phyloP scores from a whole-genome alignment of 345 rosid species.

The Iberis pinnata region DNA sequence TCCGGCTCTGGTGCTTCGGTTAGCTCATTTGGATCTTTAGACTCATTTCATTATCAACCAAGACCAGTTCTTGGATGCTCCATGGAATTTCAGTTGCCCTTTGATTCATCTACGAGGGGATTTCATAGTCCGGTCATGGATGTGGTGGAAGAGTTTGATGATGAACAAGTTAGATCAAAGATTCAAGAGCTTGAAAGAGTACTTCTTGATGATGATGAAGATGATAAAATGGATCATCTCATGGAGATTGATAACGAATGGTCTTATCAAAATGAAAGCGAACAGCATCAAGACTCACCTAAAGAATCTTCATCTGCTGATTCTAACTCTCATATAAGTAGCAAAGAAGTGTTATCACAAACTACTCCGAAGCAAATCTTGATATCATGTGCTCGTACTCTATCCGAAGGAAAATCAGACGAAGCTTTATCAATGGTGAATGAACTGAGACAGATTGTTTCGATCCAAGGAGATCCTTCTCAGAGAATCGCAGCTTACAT shows the following conservation, averaged over 20 bases:
- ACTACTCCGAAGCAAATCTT: slow-evolving; percentile 61
- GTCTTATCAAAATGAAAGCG: slow-evolving; percentile 46
- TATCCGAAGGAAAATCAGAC: slow-evolving; percentile 58
- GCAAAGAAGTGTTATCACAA: slow-evolving; percentile 57
- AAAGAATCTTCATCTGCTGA: slow-evolving; percentile 78
- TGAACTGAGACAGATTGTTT: slow-evolving; percentile 68
- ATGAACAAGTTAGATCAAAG: slow-evolving; percentile 59
- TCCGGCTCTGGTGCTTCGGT: slow-evolving; percentile 55
- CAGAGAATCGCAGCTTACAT: slow-evolving; percentile 95
- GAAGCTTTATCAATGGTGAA: slow-evolving; percentile 61
- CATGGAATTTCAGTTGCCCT: slow-evolving; percentile 31
- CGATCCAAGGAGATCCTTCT: slow-evolving; percentile 91
- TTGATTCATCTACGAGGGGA: slow-evolving; percentile 30
- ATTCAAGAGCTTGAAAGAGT: slow-evolving; percentile 86
- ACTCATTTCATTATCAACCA: slow-evolving; percentile 39
- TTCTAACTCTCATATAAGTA: slow-evolving; percentile 59
- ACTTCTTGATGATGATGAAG: slow-evolving; percentile 63
- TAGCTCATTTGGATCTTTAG: slow-evolving; percentile 38
- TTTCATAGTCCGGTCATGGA: slow-evolving; percentile 48
- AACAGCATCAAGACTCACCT: slow-evolving; percentile 59
- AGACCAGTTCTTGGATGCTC: slow-evolving; percentile 47
- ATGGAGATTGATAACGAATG: slow-evolving; percentile 88
- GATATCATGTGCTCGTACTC: slow-evolving; percentile 60
- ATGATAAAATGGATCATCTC: slow-evolving; percentile 39
- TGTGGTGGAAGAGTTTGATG: slow-evolving; percentile 46